A percentile compares a stretch with the other conserved stretches of the same genome.
These are phyloP conservation scores for Fistulinella prunicolor DNA, from an alignment of 768 basidiomycete species.

Conservation along the genomic window DNA sequence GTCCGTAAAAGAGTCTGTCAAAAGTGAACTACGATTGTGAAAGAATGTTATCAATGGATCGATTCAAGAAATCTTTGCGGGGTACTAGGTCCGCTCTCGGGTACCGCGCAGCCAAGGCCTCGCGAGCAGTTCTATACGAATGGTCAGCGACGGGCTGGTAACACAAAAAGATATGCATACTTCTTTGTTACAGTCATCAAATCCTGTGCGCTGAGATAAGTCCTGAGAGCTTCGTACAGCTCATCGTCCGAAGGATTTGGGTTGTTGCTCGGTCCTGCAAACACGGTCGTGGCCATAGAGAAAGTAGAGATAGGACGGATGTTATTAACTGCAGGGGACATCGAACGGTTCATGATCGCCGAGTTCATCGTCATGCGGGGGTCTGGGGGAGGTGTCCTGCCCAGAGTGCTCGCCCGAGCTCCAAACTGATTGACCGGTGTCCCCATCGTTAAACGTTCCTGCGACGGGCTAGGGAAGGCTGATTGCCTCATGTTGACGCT, in stretches of 20 bases:
- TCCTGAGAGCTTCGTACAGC: constrained; percentile 50
- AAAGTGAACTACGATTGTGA: constrained; percentile 43
- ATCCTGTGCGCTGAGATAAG: constrained; percentile 62
- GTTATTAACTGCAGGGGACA: constrained; percentile 31
- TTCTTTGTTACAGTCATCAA: constrained; percentile 73
- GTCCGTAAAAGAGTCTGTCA: constrained; percentile 5
- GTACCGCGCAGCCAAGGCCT: constrained; percentile 60
- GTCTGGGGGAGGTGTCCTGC: constrained; percentile 40
- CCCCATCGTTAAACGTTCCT: constrained; percentile 38
- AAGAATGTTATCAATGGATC: constrained; percentile 63
- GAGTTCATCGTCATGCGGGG: constrained; percentile 48
- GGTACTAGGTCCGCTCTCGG: constrained; percentile 60
- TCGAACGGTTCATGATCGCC: constrained; percentile 36
- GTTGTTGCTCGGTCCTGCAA: constrained; percentile 48
- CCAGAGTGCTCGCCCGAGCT: constrained; percentile 38
- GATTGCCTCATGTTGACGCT: constrained; percentile 23
- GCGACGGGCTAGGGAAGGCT: constrained; percentile 29
- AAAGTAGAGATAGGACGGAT: constrained; percentile 54
- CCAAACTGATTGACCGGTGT: constrained; percentile 37
- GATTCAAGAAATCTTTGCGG: constrained; percentile 63
- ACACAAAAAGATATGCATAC: constrained; percentile 33
- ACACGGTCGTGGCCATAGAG: constrained; percentile 58
- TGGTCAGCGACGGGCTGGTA: constrained; percentile 5
- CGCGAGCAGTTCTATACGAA: constrained; percentile 50
- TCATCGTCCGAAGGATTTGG: constrained; percentile 62